Evolutionary conservation across 1,284 basidiomycete species (phyloP).

Genomic region (Gymnopus androsaceus): DNA sequence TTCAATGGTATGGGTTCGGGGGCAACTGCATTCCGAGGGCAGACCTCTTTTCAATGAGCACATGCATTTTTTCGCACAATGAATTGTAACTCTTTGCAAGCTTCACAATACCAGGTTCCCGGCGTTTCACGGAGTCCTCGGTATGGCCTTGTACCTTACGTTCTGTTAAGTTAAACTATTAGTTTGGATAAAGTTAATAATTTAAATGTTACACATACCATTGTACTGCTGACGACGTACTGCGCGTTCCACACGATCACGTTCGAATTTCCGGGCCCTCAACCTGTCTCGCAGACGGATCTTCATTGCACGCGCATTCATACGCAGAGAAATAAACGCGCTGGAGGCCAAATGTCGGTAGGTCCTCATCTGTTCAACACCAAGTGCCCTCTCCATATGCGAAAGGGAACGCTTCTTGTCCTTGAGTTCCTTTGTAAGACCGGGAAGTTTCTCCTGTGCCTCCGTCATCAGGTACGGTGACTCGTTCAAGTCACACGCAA

Average conservation of each 20-base stretch:
- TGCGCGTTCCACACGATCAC: conserved; percentile 7
- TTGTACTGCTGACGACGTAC: neutral
- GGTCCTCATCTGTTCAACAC: neutral
- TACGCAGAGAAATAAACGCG: neutral
- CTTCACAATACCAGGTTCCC: conserved; percentile 8
- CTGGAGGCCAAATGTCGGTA: neutral
- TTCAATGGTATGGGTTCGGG: conserved; percentile 15
- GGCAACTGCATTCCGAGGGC: conserved; percentile 20
- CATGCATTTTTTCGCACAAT: neutral
- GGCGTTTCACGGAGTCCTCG: neutral
- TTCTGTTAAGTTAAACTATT: neutral
- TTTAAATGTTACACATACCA: neutral
- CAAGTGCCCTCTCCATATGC: neutral
- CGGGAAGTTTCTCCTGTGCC: neutral
- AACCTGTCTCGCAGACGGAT: neutral
- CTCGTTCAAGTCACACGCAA: neutral
- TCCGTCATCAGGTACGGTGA: neutral
- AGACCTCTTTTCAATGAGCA: conserved; percentile 8
- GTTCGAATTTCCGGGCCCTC: conserved; percentile 8
- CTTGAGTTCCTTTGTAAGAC: neutral
- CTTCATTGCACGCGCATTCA: conserved; percentile 13
- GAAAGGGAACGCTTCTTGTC: neutral
- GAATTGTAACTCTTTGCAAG: conserved; percentile 3
- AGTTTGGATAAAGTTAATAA: neutral
- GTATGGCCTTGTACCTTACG: neutral